These are phyloP conservation scores for Solanum pimpinellifolium DNA, from an alignment of 257 asterid genomes.

Conservation along the genomic window DNA sequence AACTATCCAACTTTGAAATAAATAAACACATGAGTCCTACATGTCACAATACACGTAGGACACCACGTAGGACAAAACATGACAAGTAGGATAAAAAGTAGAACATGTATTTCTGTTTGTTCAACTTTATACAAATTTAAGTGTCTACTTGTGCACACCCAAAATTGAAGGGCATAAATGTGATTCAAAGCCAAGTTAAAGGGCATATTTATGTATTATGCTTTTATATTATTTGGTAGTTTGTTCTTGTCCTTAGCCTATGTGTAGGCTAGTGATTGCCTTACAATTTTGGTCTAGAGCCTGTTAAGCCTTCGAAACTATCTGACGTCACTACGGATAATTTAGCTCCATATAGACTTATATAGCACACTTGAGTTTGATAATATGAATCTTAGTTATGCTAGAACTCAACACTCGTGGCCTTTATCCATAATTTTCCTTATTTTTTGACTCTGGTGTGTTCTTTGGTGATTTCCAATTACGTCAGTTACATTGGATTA, in stretches of 20 bases:
- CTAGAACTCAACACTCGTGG: neutral
- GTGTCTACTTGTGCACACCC: too few species aligned
- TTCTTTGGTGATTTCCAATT: neutral
- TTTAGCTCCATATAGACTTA: neutral
- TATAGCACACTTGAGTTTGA: neutral
- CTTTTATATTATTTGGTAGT: neutral
- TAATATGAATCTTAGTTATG: too few species aligned
- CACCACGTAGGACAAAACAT: too few species aligned
- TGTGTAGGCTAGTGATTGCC: neutral
- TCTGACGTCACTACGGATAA: rapidly evolving
- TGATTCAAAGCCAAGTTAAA: too few species aligned
- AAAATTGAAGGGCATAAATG: too few species aligned
- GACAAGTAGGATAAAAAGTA: too few species aligned
- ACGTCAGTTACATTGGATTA: neutral
- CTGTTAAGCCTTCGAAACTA: neutral
- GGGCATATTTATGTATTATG: too few species aligned
- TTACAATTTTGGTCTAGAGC: neutral
- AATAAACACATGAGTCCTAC: too few species aligned
- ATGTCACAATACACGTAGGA: too few species aligned
- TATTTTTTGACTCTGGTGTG: neutral
- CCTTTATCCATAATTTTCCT: neutral
- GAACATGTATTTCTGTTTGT: too few species aligned
- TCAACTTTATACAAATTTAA: too few species aligned
- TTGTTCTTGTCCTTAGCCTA: neutral
- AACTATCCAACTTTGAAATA: too few species aligned